A percentile compares a stretch with the other conserved stretches of the same genome.
phyloP scores from a whole-genome alignment of 352 stramenopile genomes.

The Phytophthora aleatoria region DNA sequence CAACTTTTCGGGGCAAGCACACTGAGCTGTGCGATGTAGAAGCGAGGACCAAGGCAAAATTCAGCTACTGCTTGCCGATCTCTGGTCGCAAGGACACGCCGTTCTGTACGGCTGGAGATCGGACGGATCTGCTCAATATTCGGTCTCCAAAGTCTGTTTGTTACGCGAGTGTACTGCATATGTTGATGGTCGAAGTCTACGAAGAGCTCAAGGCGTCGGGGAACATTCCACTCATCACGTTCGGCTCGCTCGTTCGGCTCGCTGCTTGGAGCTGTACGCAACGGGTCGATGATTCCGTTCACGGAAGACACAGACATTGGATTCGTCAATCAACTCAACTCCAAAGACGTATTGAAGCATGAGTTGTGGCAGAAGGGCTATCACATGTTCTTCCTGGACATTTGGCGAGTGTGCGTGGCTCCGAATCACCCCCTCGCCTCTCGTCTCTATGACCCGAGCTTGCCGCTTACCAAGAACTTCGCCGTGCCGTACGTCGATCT shows the following conservation, averaged over 20 bases:
- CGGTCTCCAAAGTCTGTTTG: conserved; percentile 37
- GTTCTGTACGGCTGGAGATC: conserved; percentile 48
- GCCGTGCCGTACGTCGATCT: conserved; percentile 46
- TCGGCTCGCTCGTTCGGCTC: conserved; percentile 57
- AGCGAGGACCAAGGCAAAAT: conserved; percentile 6
- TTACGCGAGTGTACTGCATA: conserved; percentile 56
- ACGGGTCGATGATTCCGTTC: conserved; percentile 58
- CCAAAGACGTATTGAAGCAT: conserved; percentile 16
- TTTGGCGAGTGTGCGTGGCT: conserved; percentile 51
- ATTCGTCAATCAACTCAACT: conserved; percentile 31
- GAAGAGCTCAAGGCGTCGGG: conserved; percentile 37
- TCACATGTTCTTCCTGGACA: conserved; percentile 50
- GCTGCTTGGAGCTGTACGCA: conserved; percentile 53
- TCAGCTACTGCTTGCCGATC: conserved; percentile 58
- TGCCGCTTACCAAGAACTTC: conserved; percentile 23
- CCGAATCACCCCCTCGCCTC: conserved; percentile 44
- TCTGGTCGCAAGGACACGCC: conserved; percentile 48
- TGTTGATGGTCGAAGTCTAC: conserved; percentile 64
- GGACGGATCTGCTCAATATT: conserved; percentile 45
- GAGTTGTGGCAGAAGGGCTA: conserved; percentile 48
- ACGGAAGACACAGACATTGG: conserved; percentile 62
- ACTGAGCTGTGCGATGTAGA: conserved; percentile 22
- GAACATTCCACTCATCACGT: conserved; percentile 41
- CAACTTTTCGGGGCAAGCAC: conserved; percentile 35
- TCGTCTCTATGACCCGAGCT: conserved; percentile 40